These are phyloP conservation scores for Lentithecium fluviatile DNA, from an alignment of 495 filamentous ascomycete species.

Conservation along the genomic window DNA sequence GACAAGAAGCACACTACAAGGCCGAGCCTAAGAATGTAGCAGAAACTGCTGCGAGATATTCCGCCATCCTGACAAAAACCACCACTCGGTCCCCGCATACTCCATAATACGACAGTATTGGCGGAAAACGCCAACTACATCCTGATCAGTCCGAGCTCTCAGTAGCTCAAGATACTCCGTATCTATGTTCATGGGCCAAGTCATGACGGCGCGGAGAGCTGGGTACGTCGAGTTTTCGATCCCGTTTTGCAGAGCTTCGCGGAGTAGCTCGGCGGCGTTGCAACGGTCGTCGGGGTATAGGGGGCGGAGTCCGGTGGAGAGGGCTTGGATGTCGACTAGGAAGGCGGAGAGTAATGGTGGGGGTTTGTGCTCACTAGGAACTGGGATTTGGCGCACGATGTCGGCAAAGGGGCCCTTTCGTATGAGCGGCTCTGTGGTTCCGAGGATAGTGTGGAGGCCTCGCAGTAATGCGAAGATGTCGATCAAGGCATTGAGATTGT, in stretches of 20 bases:
- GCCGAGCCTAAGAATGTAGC: neutral
- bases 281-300: neutral
- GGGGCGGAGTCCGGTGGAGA: neutral
- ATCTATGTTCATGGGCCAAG: slow-evolving; percentile 5
- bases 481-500: slow-evolving; percentile 3
- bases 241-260: neutral
- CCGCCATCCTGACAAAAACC: slow-evolving; percentile 11
- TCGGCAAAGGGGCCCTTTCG: neutral
- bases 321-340: neutral
- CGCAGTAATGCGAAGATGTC: slow-evolving; percentile 6
- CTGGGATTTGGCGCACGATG: neutral
- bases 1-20: too few species aligned
- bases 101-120: slow-evolving; percentile 5
- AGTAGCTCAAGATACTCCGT: neutral
- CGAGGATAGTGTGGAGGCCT: neutral
- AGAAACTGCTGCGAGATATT: slow-evolving; percentile 1
- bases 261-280: neutral
- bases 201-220: neutral
- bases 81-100: slow-evolving; percentile 7
- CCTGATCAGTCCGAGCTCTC: neutral
- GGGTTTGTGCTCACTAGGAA: neutral
- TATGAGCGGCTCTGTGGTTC: neutral
- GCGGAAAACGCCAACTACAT: neutral
- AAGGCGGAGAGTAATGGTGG: neutral
- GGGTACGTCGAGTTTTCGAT: slow-evolving; percentile 1